Percentiles rank a stretch among this genome's conserved stretches.
phyloP scores from a whole-genome alignment of 306 rosid genomes.

The Cucumis hystrix region DNA sequence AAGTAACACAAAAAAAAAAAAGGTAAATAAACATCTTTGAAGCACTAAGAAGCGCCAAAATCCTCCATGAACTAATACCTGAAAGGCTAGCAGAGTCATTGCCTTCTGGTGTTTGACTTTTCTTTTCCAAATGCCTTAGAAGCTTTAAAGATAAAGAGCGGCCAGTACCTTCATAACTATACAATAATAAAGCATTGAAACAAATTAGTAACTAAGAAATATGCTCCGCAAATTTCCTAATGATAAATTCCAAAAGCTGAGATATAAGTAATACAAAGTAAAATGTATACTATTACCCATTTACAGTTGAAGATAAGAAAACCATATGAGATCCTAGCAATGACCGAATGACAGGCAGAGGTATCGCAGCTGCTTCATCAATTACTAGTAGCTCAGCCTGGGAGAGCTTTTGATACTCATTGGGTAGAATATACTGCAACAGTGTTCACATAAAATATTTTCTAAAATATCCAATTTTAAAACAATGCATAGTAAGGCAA shows the following conservation, averaged over 20 bases:
- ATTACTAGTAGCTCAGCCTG: constrained; percentile 83
- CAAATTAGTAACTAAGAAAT: not conserved
- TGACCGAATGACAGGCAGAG: constrained; percentile 73
- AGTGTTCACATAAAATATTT: not conserved
- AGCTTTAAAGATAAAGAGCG: constrained; percentile 79
- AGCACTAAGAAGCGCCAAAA: not conserved
- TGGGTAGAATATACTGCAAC: constrained; percentile 73
- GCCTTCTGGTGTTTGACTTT: constrained; percentile 22
- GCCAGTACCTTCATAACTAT: constrained; percentile 93
- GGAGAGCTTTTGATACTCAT: constrained; percentile 82
- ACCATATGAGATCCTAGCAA: constrained; percentile 83
- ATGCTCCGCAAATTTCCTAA: not conserved
- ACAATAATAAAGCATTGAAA: constrained; percentile 3
- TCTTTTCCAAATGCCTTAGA: constrained; percentile 67
- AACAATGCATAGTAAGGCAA: not conserved
- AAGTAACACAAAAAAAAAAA: no score
- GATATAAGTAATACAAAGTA: not conserved
- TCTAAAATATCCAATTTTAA: not conserved
- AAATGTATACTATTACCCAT: constrained; percentile 38
- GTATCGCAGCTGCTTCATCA: constrained; percentile 99
- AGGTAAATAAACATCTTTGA: no score
- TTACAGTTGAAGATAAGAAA: constrained; percentile 84
- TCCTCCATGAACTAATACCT: not conserved
- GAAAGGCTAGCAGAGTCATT: not conserved
- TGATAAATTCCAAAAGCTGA: not conserved